Conservation (phyloP, 768 basidiomycete species). For the Leccinum aurantiacum region DNA sequence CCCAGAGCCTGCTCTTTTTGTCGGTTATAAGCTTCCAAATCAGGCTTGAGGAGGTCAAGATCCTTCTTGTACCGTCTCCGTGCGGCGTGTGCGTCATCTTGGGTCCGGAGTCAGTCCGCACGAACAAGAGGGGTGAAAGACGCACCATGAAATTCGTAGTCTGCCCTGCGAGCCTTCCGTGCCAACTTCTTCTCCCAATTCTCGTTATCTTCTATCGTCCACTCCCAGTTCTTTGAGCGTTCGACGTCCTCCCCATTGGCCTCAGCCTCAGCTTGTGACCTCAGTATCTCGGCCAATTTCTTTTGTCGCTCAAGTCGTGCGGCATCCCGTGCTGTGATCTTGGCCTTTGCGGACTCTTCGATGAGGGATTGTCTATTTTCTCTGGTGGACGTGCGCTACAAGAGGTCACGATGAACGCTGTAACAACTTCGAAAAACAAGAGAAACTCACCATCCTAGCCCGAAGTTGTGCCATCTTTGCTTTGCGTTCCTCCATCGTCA, state of each 20-base stretch:
- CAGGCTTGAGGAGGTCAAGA: conserved; percentile 83
- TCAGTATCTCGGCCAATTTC: conserved; percentile 83
- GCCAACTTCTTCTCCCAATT: conserved; percentile 54
- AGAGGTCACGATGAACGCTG: background rate
- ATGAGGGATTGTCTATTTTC: conserved; percentile 86
- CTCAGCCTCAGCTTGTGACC: conserved; percentile 84
- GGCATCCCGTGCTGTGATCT: conserved; percentile 74
- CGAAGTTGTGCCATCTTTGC: conserved; percentile 76
- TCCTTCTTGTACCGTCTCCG: conserved; percentile 91
- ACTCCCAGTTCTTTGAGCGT: conserved; percentile 95
- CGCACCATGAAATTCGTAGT: conserved; percentile 91
- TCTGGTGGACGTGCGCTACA: conserved; percentile 71
- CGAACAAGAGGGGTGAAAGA: background rate
- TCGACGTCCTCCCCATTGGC: conserved; percentile 92
- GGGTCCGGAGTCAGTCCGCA: background rate
- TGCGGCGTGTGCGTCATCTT: conserved; percentile 90
- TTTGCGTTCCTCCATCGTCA: conserved; percentile 71
- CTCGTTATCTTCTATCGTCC: conserved; percentile 32
- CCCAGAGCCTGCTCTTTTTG: conserved; percentile 88
- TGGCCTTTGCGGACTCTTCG: conserved; percentile 78
- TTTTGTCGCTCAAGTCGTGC: conserved; percentile 87
- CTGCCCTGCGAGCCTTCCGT: conserved; percentile 78
- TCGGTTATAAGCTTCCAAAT: conserved; percentile 80
- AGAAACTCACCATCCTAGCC: conserved; percentile 66
- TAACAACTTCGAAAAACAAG: background rate